Percentiles rank a stretch among this genome's conserved stretches.
Evolutionary conservation across 176 grass and related monocot genomes (phyloP).

Genomic region (Triticum dicoccoides): DNA sequence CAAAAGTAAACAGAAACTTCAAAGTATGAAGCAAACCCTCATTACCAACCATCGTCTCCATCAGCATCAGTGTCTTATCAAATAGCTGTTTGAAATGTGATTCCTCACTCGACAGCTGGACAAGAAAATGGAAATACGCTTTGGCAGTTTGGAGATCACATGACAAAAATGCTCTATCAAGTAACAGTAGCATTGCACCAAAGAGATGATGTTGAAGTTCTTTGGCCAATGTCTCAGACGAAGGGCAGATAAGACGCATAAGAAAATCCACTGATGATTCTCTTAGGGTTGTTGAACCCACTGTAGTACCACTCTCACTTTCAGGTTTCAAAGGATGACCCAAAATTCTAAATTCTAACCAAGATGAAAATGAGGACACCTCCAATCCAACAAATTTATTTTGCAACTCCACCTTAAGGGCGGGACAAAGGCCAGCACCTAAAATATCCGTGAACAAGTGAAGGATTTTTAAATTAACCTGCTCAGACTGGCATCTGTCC

Average conservation of each 20-base stretch:
- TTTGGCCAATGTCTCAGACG: slow-evolving; percentile 53
- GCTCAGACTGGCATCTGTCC: slow-evolving; percentile 70
- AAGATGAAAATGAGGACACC: slow-evolving; percentile 56
- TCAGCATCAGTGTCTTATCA: slow-evolving; percentile 68
- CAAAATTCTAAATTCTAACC: slow-evolving; percentile 72
- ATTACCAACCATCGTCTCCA: slow-evolving; percentile 75
- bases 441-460: slow-evolving; percentile 75
- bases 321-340: slow-evolving; percentile 41
- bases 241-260: slow-evolving; percentile 54
- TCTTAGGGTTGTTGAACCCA: slow-evolving; percentile 44
- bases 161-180: slow-evolving; percentile 82
- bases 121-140: slow-evolving; percentile 78
- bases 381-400: slow-evolving; percentile 84
- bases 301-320: slow-evolving; percentile 31
- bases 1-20: slow-evolving; percentile 84
- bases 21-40: slow-evolving; percentile 54
- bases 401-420: slow-evolving; percentile 66
- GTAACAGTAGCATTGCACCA: slow-evolving; percentile 65
- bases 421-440: slow-evolving; percentile 53
- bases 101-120: slow-evolving; percentile 71
- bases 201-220: slow-evolving; percentile 72
- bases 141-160: slow-evolving; percentile 69
- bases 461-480: slow-evolving; percentile 81
- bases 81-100: slow-evolving; percentile 64
- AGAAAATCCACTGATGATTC: slow-evolving; percentile 76